These are phyloP conservation scores for Penicillium sp. DNA, from an alignment of 2,329 filamentous ascomycete genomes.

Conservation along the genomic window DNA sequence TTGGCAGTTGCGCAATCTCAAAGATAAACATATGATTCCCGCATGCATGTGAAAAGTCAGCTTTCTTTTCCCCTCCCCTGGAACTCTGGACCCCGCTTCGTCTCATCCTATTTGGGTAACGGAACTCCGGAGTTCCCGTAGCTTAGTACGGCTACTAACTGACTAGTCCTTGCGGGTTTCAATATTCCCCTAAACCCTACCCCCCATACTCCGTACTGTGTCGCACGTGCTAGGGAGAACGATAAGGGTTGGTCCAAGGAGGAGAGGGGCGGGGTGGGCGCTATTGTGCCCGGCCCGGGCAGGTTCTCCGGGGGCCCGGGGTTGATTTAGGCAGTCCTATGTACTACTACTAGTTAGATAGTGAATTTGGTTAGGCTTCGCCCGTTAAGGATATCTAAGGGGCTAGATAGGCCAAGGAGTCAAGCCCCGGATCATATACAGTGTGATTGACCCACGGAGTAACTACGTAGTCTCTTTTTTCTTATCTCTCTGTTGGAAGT, in stretches of 20 bases:
- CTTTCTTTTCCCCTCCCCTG: background rate
- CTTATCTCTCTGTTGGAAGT: background rate
- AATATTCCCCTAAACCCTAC: background rate
- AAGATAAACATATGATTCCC: background rate
- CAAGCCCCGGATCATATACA: background rate
- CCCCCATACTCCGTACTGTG: background rate
- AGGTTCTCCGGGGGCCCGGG: too few species aligned
- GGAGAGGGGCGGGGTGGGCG: too few species aligned
- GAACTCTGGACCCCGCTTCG: constrained; percentile 3
- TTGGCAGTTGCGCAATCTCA: too few species aligned
- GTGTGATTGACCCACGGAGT: background rate
- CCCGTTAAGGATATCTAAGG: background rate
- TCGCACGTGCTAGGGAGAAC: background rate
- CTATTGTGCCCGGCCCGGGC: too few species aligned
- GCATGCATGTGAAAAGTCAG: background rate
- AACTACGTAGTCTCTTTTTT: background rate
- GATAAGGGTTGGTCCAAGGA: too few species aligned
- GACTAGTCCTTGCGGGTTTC: background rate
- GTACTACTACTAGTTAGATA: too few species aligned
- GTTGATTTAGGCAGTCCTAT: too few species aligned
- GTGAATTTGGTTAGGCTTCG: too few species aligned
- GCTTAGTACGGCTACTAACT: background rate
- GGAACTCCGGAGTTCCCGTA: constrained; percentile 1
- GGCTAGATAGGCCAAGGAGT: background rate
- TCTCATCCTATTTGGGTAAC: background rate